Evolutionary conservation across 1,284 basidiomycete species (phyloP).

Genomic region (Pyrrhoderma lamaoense): DNA sequence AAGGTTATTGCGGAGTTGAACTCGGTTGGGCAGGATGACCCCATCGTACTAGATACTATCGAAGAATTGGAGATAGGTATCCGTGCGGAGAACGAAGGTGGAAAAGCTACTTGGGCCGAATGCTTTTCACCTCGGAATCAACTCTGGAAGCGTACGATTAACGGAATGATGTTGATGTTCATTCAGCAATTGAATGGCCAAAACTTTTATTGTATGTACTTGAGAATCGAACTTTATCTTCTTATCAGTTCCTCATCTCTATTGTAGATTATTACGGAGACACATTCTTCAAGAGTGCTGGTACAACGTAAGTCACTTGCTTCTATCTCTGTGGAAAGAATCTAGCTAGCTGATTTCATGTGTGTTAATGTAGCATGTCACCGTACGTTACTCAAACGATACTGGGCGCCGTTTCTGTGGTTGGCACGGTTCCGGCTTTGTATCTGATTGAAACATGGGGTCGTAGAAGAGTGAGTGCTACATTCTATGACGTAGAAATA

Average conservation of each 20-base stretch:
- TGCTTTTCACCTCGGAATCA: slow-evolving; percentile 66
- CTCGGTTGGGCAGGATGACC: slow-evolving; percentile 51
- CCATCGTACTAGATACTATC: slow-evolving; percentile 55
- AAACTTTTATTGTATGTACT: slow-evolving; percentile 58
- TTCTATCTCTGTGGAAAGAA: background rate
- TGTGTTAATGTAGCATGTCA: slow-evolving; percentile 35
- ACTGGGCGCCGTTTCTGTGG: slow-evolving; percentile 61
- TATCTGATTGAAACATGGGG: slow-evolving; percentile 63
- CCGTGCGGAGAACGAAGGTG: slow-evolving; percentile 64
- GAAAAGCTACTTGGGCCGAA: slow-evolving; percentile 72
- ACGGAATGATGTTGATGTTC: slow-evolving; percentile 78
- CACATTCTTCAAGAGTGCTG: slow-evolving; percentile 74
- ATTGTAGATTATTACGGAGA: slow-evolving; percentile 68
- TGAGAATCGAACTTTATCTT: background rate
- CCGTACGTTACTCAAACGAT: slow-evolving; percentile 71
- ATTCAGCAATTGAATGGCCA: slow-evolving; percentile 75
- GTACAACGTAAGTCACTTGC: slow-evolving; percentile 40
- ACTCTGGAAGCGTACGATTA: slow-evolving; percentile 65
- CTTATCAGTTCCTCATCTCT: background rate
- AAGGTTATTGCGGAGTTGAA: slow-evolving; percentile 62
- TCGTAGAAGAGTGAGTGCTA: slow-evolving; percentile 41
- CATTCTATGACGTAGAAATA: background rate
- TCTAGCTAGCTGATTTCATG: slow-evolving; percentile 1
- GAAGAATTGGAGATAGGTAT: slow-evolving; percentile 67
- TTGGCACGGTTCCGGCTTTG: slow-evolving; percentile 57